Evolutionary conservation across 306 rosid species (phyloP).

Genomic region (Cercis canadensis): DNA sequence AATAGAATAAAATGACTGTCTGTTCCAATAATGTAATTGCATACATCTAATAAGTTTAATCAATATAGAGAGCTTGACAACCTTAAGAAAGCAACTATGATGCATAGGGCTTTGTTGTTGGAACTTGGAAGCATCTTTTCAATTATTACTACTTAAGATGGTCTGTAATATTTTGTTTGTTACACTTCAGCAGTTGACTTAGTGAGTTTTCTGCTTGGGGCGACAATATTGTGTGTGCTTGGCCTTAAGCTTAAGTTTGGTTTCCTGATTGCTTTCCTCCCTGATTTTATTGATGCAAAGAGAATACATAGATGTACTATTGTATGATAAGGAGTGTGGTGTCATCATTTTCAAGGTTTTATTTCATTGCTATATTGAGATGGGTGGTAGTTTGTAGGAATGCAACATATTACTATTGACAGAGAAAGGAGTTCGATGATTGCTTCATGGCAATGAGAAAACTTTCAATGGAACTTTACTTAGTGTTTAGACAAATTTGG

Average conservation of each 20-base stretch:
- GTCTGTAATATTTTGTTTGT: neutral
- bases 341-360: neutral
- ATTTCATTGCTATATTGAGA: neutral
- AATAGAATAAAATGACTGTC: too few species aligned
- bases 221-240: neutral
- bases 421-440: conserved; percentile 11
- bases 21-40: too few species aligned
- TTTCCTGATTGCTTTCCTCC: neutral
- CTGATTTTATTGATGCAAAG: neutral
- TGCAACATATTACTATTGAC: neutral
- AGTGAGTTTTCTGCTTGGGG: neutral
- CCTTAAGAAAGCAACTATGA: neutral
- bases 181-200: neutral
- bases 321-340: neutral
- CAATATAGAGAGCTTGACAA: too few species aligned
- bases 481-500: conserved; percentile 7
- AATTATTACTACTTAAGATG: neutral
- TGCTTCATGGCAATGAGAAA: conserved; percentile 2
- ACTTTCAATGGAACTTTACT: neutral
- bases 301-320: neutral
- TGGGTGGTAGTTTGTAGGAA: neutral
- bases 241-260: neutral
- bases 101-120: conserved; percentile 2
- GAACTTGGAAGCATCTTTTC: neutral
- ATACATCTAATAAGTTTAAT: too few species aligned